Evolutionary conservation across 2,329 filamentous ascomycete species (phyloP).

Genomic region (Pleoardoris graminearum): DNA sequence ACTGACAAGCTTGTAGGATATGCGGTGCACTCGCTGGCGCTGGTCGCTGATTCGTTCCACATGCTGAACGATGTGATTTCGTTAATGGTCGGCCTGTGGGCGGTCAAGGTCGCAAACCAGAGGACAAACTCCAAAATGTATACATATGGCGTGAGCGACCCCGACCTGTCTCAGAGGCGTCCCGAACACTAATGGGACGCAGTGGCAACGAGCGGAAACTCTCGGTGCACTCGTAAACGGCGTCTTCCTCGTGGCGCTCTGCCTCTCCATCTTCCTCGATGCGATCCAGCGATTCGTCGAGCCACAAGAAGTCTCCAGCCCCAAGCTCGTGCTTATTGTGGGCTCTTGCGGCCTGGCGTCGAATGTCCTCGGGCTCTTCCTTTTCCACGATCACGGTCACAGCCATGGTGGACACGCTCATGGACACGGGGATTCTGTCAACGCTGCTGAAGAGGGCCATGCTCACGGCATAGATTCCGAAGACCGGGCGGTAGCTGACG

Average conservation of each 20-base stretch:
- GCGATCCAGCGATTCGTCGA: constrained; percentile 91
- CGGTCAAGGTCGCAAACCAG: constrained; percentile 83
- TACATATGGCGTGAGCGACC: constrained; percentile 79
- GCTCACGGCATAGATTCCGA: constrained; percentile 51
- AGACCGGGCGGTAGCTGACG: constrained; percentile 55
- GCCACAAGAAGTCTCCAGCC: constrained; percentile 82
- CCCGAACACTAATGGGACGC: constrained; percentile 20
- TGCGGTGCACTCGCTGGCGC: constrained; percentile 83
- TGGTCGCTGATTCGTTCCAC: constrained; percentile 97
- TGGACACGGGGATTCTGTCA: constrained; percentile 47
- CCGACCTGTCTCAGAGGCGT: neutral
- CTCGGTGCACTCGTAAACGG: constrained; percentile 95
- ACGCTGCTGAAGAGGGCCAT: constrained; percentile 58
- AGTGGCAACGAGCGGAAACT: constrained; percentile 98
- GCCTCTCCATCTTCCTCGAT: constrained; percentile 94
- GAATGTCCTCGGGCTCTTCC: constrained; percentile 84
- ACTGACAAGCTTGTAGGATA: constrained; percentile 59
- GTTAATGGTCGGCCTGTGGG: constrained; percentile 89
- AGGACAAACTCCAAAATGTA: constrained; percentile 83
- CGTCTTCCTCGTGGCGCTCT: constrained; percentile 94
- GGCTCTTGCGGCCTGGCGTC: constrained; percentile 83
- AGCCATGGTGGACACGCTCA: constrained; percentile 66
- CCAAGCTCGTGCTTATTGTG: constrained; percentile 85
- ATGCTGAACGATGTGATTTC: constrained; percentile 99
- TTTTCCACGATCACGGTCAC: constrained; percentile 93